Evolutionary conservation across 192 early-diverging fungal species (phyloP).

Genomic region (Podila verticillata): DNA sequence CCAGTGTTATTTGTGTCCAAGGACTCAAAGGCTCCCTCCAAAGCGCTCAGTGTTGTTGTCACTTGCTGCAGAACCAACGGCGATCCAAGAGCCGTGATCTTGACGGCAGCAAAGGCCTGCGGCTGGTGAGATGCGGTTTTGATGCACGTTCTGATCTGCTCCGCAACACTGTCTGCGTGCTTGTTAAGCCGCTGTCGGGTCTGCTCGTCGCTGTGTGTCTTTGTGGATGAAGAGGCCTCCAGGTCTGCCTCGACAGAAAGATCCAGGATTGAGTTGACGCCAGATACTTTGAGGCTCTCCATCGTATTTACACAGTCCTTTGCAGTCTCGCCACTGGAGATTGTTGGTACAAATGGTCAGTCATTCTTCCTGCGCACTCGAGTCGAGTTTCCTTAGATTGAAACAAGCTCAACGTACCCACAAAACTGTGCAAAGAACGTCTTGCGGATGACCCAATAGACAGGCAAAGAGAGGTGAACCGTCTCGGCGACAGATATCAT

Average conservation of each 20-base stretch:
- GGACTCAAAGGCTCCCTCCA: slow-evolving; percentile 60
- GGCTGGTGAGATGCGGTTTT: slow-evolving; percentile 72
- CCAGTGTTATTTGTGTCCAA: slow-evolving; percentile 47
- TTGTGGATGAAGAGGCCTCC: slow-evolving; percentile 56
- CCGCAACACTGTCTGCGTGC: slow-evolving; percentile 72
- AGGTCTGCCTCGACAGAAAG: slow-evolving; percentile 90
- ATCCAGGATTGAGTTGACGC: slow-evolving; percentile 90
- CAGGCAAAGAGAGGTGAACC: slow-evolving; percentile 54
- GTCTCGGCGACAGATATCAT: slow-evolving; percentile 66
- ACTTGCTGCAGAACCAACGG: slow-evolving; percentile 80
- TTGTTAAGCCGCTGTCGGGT: slow-evolving; percentile 65
- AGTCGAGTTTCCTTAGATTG: no score
- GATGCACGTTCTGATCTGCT: slow-evolving; percentile 77
- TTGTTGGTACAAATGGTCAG: no score
- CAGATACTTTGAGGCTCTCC: slow-evolving; percentile 65
- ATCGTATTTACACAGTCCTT: slow-evolving; percentile 88
- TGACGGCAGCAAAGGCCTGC: slow-evolving; percentile 85
- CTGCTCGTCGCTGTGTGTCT: slow-evolving; percentile 22
- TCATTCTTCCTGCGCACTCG: no score
- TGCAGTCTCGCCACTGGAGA: slow-evolving; percentile 81
- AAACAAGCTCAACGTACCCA: slow-evolving; percentile 59
- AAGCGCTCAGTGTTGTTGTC: slow-evolving; percentile 60
- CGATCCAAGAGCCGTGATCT: slow-evolving; percentile 86
- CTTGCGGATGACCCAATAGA: slow-evolving; percentile 77
- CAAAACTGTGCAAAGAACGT: slow-evolving; percentile 95